Conservation (phyloP, 2,329 filamentous ascomycete genomes). For the Fusarium paranaense region DNA sequence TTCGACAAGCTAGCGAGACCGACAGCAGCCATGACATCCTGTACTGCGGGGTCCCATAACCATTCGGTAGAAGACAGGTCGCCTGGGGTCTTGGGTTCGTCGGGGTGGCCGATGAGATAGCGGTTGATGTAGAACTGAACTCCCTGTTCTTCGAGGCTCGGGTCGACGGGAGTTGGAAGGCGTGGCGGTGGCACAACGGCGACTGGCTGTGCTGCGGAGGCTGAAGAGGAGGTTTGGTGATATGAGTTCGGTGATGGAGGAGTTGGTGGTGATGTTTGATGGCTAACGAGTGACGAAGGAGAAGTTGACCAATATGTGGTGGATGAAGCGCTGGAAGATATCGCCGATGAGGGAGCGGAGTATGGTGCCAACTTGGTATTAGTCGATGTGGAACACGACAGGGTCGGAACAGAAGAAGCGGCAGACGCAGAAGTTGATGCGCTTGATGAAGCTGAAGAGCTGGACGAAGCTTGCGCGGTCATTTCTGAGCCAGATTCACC, state of each 20-base stretch:
- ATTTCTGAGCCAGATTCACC: constrained; percentile 36
- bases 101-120: constrained; percentile 64
- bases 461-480: constrained; percentile 40
- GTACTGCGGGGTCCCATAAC: constrained; percentile 55
- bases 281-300: constrained; percentile 21
- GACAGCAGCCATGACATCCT: constrained; percentile 66
- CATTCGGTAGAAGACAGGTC: constrained; percentile 52
- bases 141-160: constrained; percentile 59
- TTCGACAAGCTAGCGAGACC: constrained; percentile 70
- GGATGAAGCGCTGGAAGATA: constrained; percentile 32
- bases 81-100: constrained; percentile 56
- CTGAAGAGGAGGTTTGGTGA: constrained; percentile 4
- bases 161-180: constrained; percentile 49
- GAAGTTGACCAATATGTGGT: constrained; percentile 36
- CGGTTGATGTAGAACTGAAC: constrained; percentile 64
- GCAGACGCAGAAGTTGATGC: constrained; percentile 31
- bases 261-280: constrained; percentile 28
- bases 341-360: constrained; percentile 14
- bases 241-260: constrained; percentile 33
- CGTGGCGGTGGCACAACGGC: constrained; percentile 14
- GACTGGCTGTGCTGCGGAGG: background rate
- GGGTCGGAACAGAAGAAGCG: constrained; percentile 18
- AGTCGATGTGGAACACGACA: constrained; percentile 20
- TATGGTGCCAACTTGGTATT: constrained; percentile 28
- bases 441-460: constrained; percentile 34